Conservation (phyloP, 768 basidiomycete genomes). For the Mrakia hoshinonis region DNA sequence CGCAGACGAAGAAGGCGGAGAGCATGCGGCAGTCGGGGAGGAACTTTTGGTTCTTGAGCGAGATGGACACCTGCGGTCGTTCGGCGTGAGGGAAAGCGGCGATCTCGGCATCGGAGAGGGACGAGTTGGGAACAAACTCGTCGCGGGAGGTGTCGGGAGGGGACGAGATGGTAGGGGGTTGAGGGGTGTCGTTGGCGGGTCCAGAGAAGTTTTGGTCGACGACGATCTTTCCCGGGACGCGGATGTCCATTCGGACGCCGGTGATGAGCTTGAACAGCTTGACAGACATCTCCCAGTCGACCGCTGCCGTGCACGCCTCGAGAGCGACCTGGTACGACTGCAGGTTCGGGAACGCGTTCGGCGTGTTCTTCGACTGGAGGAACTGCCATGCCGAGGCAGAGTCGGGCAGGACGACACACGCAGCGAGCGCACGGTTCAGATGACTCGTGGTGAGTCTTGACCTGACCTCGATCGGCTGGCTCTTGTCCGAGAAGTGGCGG, state of each 20-base stretch:
- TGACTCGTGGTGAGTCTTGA: conserved; percentile 13
- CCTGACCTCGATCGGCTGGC: background rate
- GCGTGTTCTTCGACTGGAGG: background rate
- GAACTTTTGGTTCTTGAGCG: background rate
- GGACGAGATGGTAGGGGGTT: too few relatives aligned
- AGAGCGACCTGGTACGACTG: background rate
- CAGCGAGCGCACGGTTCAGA: conserved; percentile 14
- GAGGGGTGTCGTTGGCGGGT: background rate
- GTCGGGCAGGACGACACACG: background rate
- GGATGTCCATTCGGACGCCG: background rate
- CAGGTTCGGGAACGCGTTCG: conserved; percentile 4
- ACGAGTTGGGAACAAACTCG: too few relatives aligned
- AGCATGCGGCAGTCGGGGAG: conserved; percentile 1
- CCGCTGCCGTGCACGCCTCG: background rate
- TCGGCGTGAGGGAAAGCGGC: background rate
- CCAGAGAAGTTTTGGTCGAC: background rate
- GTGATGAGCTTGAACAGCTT: background rate
- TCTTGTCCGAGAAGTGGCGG: background rate
- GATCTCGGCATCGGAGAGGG: background rate
- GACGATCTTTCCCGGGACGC: background rate
- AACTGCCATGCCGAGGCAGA: background rate
- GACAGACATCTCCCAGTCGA: background rate
- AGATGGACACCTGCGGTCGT: background rate
- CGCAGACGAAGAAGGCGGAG: background rate
- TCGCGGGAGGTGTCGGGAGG: too few relatives aligned